phyloP scores from a whole-genome alignment of 1,139 yeast species.

The Pichia terricola region DNA sequence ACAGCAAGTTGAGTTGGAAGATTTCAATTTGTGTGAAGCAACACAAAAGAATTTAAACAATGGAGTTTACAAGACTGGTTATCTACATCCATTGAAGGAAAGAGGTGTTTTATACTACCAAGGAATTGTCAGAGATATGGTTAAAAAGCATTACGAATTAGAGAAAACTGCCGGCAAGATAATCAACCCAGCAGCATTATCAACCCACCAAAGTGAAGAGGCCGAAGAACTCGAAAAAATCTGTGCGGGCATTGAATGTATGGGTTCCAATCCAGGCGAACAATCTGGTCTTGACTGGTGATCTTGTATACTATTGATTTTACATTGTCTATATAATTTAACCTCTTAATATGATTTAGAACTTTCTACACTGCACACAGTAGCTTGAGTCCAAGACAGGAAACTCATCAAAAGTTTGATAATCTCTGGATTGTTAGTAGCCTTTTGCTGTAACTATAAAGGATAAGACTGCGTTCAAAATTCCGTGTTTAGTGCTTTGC shows the following conservation, averaged over 20 bases:
- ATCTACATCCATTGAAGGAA: slow-evolving; percentile 49
- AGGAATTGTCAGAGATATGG: slow-evolving; percentile 48
- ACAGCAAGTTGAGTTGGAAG: slow-evolving; percentile 52
- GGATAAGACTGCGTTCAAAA: too few species aligned
- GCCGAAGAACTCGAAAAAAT: slow-evolving; percentile 41
- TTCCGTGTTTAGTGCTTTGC: too few species aligned
- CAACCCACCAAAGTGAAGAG: slow-evolving; percentile 29
- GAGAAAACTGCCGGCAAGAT: slow-evolving; percentile 37
- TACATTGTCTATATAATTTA: too few species aligned
- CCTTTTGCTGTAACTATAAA: too few species aligned
- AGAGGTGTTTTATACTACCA: slow-evolving; percentile 51
- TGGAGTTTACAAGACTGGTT: slow-evolving; percentile 49
- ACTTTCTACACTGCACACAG: too few species aligned
- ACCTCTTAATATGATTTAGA: too few species aligned
- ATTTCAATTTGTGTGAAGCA: slow-evolving; percentile 45
- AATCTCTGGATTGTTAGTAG: not conserved
- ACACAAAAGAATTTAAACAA: slow-evolving; percentile 54
- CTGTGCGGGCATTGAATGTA: slow-evolving; percentile 41
- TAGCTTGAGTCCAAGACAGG: too few species aligned
- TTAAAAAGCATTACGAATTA: slow-evolving; percentile 38
- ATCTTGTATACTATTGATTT: not conserved
- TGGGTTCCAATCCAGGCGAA: slow-evolving; percentile 29
- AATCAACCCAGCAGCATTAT: slow-evolving; percentile 44
- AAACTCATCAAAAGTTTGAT: not conserved
- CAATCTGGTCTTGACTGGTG: slow-evolving; percentile 22